Evolutionary conservation across 1,284 basidiomycete genomes (phyloP).

Genomic region (Cryptococcus floricola): DNA sequence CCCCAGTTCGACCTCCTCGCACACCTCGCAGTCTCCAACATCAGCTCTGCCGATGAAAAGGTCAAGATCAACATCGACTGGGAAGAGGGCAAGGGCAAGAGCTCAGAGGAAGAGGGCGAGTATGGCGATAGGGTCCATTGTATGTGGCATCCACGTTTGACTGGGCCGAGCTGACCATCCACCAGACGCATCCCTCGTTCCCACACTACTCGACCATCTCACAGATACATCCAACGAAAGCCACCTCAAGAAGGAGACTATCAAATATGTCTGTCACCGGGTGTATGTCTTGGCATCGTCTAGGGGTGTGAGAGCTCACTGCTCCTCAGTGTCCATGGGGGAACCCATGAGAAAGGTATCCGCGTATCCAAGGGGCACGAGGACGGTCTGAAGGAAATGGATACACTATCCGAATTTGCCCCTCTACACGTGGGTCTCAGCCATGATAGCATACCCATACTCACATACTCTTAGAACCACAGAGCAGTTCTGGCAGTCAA

Average conservation of each 20-base stretch:
- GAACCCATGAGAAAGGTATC: slow-evolving; percentile 65
- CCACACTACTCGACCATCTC: slow-evolving; percentile 40
- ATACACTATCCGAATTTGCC: slow-evolving; percentile 70
- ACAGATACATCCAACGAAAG: slow-evolving; percentile 16
- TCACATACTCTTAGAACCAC: slow-evolving; percentile 48
- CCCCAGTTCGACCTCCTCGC: slow-evolving; percentile 29
- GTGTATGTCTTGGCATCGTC: slow-evolving; percentile 30
- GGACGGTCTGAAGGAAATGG: slow-evolving; percentile 64
- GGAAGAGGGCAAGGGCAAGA: slow-evolving; percentile 14
- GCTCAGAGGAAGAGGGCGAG: slow-evolving; percentile 14
- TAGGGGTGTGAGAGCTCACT: not conserved
- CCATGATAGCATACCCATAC: not conserved
- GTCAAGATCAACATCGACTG: slow-evolving; percentile 30
- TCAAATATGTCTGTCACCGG: slow-evolving; percentile 48
- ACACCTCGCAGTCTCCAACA: slow-evolving; percentile 37
- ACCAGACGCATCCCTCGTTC: slow-evolving; percentile 42
- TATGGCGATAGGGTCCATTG: slow-evolving; percentile 17
- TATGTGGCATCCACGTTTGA: slow-evolving; percentile 4
- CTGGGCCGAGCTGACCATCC: not conserved
- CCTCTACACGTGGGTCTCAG: slow-evolving; percentile 60
- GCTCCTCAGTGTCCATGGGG: slow-evolving; percentile 69
- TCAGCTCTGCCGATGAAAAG: slow-evolving; percentile 44
- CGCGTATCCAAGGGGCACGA: slow-evolving; percentile 56
- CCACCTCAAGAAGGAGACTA: slow-evolving; percentile 33
- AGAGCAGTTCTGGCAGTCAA: slow-evolving; percentile 52